These are phyloP conservation scores for Thinopyrum elongatum DNA, from an alignment of 176 grass and related monocot species.

Conservation along the genomic window DNA sequence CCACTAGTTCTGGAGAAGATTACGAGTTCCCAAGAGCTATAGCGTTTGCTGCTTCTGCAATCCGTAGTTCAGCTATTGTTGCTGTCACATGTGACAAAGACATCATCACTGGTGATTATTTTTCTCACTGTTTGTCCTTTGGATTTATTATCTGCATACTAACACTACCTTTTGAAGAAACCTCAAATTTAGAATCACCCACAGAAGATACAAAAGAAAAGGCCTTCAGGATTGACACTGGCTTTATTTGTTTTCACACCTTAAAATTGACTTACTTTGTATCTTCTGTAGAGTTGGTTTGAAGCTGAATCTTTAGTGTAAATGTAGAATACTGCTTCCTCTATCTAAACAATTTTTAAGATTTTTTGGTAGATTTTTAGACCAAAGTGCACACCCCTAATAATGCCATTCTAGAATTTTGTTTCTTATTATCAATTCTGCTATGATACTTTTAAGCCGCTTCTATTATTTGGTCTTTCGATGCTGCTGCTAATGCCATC, in stretches of 20 bases:
- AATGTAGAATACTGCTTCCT: neutral
- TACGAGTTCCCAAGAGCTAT: conserved; percentile 79
- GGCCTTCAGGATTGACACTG: conserved; percentile 1
- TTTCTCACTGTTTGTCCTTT: conserved; percentile 24
- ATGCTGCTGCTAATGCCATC: neutral
- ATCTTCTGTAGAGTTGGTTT: conserved; percentile 15
- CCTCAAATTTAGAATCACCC: conserved; percentile 7
- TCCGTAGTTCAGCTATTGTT: conserved; percentile 74
- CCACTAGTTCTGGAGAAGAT: conserved; percentile 61
- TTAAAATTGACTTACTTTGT: conserved; percentile 7
- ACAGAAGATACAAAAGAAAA: neutral
- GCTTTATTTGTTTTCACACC: conserved; percentile 1
- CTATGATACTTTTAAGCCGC: neutral
- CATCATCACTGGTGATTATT: conserved; percentile 82
- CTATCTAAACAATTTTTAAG: conserved; percentile 10
- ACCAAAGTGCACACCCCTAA: neutral
- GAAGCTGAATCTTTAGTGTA: conserved; percentile 11
- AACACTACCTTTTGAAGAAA: neutral
- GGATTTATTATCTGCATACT: conserved; percentile 6
- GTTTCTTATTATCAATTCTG: conserved; percentile 16
- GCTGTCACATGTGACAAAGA: conserved; percentile 84
- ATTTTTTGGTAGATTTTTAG: neutral
- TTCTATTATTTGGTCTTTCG: conserved; percentile 24
- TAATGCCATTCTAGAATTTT: neutral
- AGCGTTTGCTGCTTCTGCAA: conserved; percentile 80